phyloP scores from a whole-genome alignment of 23 red algal species.

The Rhodosorus marinus region DNA sequence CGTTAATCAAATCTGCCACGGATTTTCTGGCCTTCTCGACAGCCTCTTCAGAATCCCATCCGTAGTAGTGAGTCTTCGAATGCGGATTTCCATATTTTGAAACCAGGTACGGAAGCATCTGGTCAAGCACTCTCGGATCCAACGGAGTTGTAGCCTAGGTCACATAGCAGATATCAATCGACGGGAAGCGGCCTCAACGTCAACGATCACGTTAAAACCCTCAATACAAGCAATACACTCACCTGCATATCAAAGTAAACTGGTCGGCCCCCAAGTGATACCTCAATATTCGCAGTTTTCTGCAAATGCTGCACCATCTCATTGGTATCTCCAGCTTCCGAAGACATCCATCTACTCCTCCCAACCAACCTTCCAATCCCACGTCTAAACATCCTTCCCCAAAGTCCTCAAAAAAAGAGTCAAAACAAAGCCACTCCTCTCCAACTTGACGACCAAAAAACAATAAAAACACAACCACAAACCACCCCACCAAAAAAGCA shows the following conservation, averaged over 20 bases:
- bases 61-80: constrained; percentile 80
- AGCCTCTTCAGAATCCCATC: constrained; percentile 76
- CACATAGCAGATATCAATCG: too few relatives aligned
- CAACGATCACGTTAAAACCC: too few relatives aligned
- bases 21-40: constrained; percentile 43
- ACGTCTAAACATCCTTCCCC: not conserved
- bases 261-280: too few relatives aligned
- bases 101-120: constrained; percentile 68
- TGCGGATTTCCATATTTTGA: constrained; percentile 77
- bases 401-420: not conserved
- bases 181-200: too few relatives aligned
- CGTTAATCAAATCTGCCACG: constrained; percentile 47
- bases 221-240: too few relatives aligned
- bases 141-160: constrained; percentile 88
- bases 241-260: constrained; percentile 83
- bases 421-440: too few relatives aligned
- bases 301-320: not conserved
- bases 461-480: too few relatives aligned
- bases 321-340: not conserved
- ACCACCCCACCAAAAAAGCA: too few relatives aligned
- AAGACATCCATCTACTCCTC: not conserved
- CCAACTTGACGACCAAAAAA: too few relatives aligned
- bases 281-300: not conserved
- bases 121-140: constrained; percentile 83
- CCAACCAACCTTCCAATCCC: not conserved